Evolutionary conservation across 345 rosid genomes (phyloP).

Genomic region (Citrus mangshanensis): DNA sequence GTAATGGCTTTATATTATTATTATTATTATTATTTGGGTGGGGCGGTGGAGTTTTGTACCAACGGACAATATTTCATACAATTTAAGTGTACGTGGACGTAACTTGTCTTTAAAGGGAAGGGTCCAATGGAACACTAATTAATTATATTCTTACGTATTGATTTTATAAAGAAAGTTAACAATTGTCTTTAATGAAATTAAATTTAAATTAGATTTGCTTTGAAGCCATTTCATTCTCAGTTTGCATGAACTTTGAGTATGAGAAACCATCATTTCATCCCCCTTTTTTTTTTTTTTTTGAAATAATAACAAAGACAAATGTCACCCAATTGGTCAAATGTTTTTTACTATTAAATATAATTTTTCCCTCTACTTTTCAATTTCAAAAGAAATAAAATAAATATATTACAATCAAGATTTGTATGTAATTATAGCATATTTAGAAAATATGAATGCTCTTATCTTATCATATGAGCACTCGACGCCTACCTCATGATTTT

Average conservation of each 20-base stretch:
- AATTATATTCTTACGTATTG: neutral
- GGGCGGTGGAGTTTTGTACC: neutral
- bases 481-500: neutral
- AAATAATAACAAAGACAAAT: too few relatives aligned
- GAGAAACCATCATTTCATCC: neutral
- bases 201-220: neutral
- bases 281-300: too few relatives aligned
- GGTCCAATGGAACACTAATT: neutral
- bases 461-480: neutral
- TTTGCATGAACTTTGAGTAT: neutral
- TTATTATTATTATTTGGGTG: too few relatives aligned
- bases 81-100: neutral
- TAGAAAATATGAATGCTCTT: neutral
- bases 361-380: too few relatives aligned
- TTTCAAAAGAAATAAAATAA: neutral
- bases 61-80: neutral
- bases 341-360: too few relatives aligned
- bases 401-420: neutral
- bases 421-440: too few relatives aligned
- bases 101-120: neutral
- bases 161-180: neutral
- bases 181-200: neutral
- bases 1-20: neutral
- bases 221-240: neutral
- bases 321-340: too few relatives aligned